Evolutionary conservation across 2,329 filamentous ascomycete species (phyloP), one percentile per base, ranked within the genome.

Genomic region (Cadophora malorum): DNA sequence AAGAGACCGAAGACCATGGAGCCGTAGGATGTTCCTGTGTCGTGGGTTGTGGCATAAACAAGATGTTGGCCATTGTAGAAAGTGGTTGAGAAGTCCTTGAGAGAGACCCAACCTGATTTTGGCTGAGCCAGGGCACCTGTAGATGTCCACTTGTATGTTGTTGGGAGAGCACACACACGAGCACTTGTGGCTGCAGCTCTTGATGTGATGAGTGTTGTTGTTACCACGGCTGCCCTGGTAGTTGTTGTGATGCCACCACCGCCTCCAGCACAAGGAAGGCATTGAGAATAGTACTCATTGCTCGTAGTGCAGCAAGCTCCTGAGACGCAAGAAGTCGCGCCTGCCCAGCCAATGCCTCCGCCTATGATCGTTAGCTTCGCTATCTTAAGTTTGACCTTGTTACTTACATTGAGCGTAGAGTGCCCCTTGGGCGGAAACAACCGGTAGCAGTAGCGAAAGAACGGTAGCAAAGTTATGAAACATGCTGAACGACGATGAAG

Each of bases 41-140:
- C 79, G 71, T 83, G 80, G 68, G 76, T 81, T 0, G 86, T 84
- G 1, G 79, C 87, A 73, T 90, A 91, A 2, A 90, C 87, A 7
- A 90, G 81, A 69, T 89, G 81, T 76, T 88, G 75, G 64, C 83
- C 85, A 41, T 90, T 85, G 80, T 86, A 86, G 1, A 79, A 75
- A 23, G 83, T 83, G 64, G 76, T 74, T 28, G 85, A 88, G 78
- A 90, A 90, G 78, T 91, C 88, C 74, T 91, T 91, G 73, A 91
- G 81, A 4, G 86, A 80, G 2, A 78, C 80, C 85, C 84, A 87
- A 21, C 85, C 85, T 0, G 79, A 79, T 72, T 83, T 83, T 0
- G 87, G 87, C 4, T 79, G 74, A 1, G 86, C 85, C 8, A 90
- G 79, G 2, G 81, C 70, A 1, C 78, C 81, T 6, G 81, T 83